Percentiles rank a stretch among this genome's conserved stretches.
Conservation (phyloP, 768 basidiomycete genomes). For the Nevesoporus exiguus region DNA sequence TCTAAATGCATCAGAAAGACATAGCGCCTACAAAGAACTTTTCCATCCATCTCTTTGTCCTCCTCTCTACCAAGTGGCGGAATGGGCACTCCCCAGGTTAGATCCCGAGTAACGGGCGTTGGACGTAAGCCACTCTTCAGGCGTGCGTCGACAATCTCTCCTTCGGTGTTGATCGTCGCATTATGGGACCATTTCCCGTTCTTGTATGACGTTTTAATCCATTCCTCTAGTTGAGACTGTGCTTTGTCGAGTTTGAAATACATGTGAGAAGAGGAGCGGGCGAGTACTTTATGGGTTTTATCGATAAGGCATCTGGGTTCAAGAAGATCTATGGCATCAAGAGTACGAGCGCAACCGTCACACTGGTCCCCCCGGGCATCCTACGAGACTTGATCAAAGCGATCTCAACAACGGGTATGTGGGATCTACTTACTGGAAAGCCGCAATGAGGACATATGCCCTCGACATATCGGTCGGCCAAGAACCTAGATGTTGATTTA, state of each 20-base stretch:
- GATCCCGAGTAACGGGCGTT: slow-evolving; percentile 89
- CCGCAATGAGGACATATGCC: slow-evolving; percentile 95
- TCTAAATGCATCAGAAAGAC: neutral
- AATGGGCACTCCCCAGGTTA: slow-evolving; percentile 95
- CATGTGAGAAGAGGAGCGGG: slow-evolving; percentile 83
- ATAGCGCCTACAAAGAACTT: slow-evolving; percentile 85
- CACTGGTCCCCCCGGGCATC: slow-evolving; percentile 99
- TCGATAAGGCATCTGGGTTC: slow-evolving; percentile 92
- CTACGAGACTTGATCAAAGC: slow-evolving; percentile 33
- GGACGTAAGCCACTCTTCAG: slow-evolving; percentile 82
- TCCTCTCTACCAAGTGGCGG: slow-evolving; percentile 70
- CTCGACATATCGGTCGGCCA: slow-evolving; percentile 97
- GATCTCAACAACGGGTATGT: neutral
- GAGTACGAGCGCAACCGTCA: slow-evolving; percentile 86
- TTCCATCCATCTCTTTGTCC: slow-evolving; percentile 82
- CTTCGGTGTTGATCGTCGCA: slow-evolving; percentile 83
- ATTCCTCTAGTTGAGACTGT: slow-evolving; percentile 80
- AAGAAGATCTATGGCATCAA: slow-evolving; percentile 90
- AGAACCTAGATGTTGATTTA: slow-evolving; percentile 52
- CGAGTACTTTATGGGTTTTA: slow-evolving; percentile 72
- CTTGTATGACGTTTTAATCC: slow-evolving; percentile 78
- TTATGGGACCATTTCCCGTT: slow-evolving; percentile 92
- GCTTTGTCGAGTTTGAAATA: slow-evolving; percentile 83
- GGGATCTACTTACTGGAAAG: slow-evolving; percentile 57
- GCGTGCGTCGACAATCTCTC: slow-evolving; percentile 85